phyloP scores from a whole-genome alignment of 1,139 yeast genomes.

The Debaryomyces nepalensis region DNA sequence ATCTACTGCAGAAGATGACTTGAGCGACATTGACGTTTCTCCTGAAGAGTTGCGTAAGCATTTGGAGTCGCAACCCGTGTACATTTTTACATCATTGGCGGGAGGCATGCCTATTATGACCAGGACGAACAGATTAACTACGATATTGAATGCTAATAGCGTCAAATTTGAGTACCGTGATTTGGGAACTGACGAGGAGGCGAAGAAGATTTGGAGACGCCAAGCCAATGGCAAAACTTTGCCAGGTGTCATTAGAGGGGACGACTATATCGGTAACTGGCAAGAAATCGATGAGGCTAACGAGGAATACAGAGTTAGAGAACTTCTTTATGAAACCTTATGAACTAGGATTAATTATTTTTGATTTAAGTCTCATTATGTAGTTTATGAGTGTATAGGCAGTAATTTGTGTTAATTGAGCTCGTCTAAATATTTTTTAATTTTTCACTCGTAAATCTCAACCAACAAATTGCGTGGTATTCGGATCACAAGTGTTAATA shows the following conservation, averaged over 20 bases:
- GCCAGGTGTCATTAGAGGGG: constrained; percentile 95
- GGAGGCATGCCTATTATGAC: constrained; percentile 86
- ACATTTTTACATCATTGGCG: constrained; percentile 83
- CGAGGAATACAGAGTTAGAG: constrained; percentile 75
- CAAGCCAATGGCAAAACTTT: constrained; percentile 72
- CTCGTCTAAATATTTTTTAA: constrained; percentile 7
- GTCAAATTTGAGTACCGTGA: constrained; percentile 74
- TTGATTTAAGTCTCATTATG: not conserved
- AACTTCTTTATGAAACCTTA: constrained; percentile 56
- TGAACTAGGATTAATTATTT: constrained; percentile 17
- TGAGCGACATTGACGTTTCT: constrained; percentile 42
- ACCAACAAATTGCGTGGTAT: constrained; percentile 7
- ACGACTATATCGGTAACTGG: constrained; percentile 84
- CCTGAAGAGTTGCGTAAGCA: constrained; percentile 53
- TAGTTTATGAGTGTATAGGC: constrained; percentile 2
- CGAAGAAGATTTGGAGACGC: constrained; percentile 85
- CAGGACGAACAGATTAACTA: constrained; percentile 77
- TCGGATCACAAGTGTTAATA: constrained; percentile 3
- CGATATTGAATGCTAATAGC: constrained; percentile 77
- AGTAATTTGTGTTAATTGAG: constrained; percentile 1
- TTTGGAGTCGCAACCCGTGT: constrained; percentile 62
- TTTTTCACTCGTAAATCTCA: constrained; percentile 10
- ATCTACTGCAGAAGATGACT: constrained; percentile 26
- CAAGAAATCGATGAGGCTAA: constrained; percentile 81
- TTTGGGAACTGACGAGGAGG: constrained; percentile 85